Evolutionary conservation across 345 rosid genomes (phyloP).

Genomic region (Euphorbia peplus): DNA sequence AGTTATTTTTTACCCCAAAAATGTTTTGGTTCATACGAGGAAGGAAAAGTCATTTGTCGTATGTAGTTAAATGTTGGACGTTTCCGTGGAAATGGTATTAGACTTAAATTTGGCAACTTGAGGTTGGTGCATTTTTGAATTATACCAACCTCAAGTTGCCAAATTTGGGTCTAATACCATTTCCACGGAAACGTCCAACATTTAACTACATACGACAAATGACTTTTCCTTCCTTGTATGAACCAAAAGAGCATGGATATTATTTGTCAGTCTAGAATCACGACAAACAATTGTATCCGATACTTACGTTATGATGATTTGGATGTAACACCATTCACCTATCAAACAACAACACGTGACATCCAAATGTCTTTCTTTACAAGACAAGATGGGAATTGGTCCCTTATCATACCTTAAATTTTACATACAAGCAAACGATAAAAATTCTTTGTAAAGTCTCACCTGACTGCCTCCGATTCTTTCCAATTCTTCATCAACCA

Average conservation of each 20-base stretch:
- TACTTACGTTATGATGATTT: background rate
- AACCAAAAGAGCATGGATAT: background rate
- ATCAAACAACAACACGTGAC: background rate
- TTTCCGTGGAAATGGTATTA: background rate
- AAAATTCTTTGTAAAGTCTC: slow-evolving; percentile 10
- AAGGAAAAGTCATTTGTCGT: slow-evolving; percentile 3
- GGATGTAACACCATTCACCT: background rate
- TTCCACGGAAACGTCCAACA: background rate
- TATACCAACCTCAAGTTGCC: background rate
- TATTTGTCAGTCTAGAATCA: background rate
- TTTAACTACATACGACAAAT: background rate
- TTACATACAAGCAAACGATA: background rate
- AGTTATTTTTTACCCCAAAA: background rate
- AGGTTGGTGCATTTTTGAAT: background rate
- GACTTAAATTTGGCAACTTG: background rate
- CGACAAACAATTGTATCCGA: background rate
- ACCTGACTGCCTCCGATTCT: slow-evolving; percentile 47
- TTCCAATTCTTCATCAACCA: slow-evolving; percentile 51
- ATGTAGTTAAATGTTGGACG: background rate
- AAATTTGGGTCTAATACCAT: background rate
- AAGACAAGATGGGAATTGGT: background rate
- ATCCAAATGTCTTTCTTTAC: background rate
- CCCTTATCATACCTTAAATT: background rate
- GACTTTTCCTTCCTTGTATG: background rate
- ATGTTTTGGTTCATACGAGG: background rate